These are phyloP conservation scores for Echeveria elegans DNA, from an alignment of 164 flowering plant species.

Conservation along the genomic window DNA sequence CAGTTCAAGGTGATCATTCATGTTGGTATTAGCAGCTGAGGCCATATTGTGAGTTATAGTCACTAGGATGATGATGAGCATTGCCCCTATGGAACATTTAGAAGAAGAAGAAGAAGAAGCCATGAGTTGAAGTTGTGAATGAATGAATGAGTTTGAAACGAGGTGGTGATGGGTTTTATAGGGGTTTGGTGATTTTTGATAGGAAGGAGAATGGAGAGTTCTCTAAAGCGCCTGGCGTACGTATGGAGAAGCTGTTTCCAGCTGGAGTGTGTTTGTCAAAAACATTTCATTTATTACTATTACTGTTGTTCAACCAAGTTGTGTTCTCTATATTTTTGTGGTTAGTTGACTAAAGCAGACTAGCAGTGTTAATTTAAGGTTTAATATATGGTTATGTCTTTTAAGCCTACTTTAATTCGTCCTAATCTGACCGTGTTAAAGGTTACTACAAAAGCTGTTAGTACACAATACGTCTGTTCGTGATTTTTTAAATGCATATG, in stretches of 20 bases:
- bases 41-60: neutral
- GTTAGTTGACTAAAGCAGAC: neutral
- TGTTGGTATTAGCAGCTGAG: neutral
- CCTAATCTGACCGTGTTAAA: neutral
- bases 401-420: neutral
- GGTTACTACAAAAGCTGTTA: neutral
- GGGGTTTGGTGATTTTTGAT: neutral
- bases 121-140: neutral
- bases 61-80: neutral
- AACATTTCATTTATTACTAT: neutral
- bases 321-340: neutral
- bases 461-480: neutral
- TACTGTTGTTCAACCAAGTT: neutral
- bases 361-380: neutral
- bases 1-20: neutral
- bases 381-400: neutral
- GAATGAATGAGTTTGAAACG: neutral
- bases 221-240: neutral
- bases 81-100: neutral
- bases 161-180: neutral
- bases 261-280: neutral
- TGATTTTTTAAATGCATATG: too few species aligned
- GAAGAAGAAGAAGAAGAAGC: neutral
- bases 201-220: neutral
- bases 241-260: constrained; percentile 2